Evolutionary conservation across 805 yeast genomes (phyloP).

Genomic region (Torulaspora quercuum): DNA sequence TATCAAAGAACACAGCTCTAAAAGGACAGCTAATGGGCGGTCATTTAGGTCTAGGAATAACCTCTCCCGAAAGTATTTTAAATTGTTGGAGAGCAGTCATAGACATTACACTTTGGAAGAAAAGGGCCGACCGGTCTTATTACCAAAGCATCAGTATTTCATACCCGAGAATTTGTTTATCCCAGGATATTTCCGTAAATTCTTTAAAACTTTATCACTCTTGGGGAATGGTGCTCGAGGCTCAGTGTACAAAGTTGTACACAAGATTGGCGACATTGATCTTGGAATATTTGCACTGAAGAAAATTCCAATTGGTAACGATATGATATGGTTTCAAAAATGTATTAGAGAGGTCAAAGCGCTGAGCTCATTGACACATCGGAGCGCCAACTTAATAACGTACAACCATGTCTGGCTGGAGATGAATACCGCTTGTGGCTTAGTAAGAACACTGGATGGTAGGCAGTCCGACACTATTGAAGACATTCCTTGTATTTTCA

Average conservation of each 20-base stretch:
- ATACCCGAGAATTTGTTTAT: slow-evolving; percentile 60
- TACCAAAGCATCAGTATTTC: slow-evolving; percentile 17
- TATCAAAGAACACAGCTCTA: neutral
- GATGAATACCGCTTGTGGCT: slow-evolving; percentile 47
- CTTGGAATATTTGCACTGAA: slow-evolving; percentile 82
- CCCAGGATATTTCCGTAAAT: slow-evolving; percentile 75
- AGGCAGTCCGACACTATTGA: slow-evolving; percentile 16
- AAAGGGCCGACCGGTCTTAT: slow-evolving; percentile 7
- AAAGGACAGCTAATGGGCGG: slow-evolving; percentile 3
- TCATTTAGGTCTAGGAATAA: slow-evolving; percentile 7
- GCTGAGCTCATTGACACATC: slow-evolving; percentile 48
- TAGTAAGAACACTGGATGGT: slow-evolving; percentile 22
- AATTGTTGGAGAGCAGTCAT: slow-evolving; percentile 23
- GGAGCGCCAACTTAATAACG: slow-evolving; percentile 61
- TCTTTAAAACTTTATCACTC: slow-evolving; percentile 57
- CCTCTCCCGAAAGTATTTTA: slow-evolving; percentile 24
- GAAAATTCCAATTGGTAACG: slow-evolving; percentile 79
- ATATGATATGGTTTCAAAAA: slow-evolving; percentile 60
- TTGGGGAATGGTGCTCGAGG: slow-evolving; percentile 86
- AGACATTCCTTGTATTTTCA: slow-evolving; percentile 66
- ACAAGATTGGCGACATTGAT: slow-evolving; percentile 61
- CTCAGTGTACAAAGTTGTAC: slow-evolving; percentile 79
- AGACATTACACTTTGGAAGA: slow-evolving; percentile 13
- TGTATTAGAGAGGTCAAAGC: slow-evolving; percentile 78
- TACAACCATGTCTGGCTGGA: slow-evolving; percentile 94